phyloP scores from a whole-genome alignment of 1,284 basidiomycete species.

The Apiotrichum sp. region DNA sequence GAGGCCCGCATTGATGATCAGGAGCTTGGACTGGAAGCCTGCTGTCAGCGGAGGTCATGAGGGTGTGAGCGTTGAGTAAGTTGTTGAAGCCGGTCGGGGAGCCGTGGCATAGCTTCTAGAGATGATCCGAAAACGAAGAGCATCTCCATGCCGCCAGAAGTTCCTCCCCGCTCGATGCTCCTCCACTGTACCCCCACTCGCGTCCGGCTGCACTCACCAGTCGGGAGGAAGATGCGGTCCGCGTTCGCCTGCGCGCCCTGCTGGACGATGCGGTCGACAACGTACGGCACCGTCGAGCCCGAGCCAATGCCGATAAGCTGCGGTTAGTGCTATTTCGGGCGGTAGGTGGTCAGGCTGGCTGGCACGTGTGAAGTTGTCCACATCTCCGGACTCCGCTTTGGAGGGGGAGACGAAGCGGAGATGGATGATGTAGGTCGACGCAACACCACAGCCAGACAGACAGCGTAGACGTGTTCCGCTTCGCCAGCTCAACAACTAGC shows the following conservation, averaged over 20 bases:
- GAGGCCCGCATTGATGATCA: conserved; percentile 77
- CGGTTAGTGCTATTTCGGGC: not conserved
- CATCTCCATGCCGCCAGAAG: not conserved
- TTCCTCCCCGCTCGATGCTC: not conserved
- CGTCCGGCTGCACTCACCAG: conserved; percentile 52
- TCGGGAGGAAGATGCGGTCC: conserved; percentile 80
- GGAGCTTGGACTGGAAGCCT: conserved; percentile 94
- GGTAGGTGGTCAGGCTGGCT: too few species aligned
- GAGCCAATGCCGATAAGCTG: conserved; percentile 88
- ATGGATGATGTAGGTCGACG: too few species aligned
- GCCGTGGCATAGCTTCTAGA: too few species aligned
- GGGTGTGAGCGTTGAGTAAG: not conserved
- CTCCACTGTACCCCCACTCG: too few species aligned
- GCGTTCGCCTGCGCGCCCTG: conserved; percentile 74
- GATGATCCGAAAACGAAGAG: too few species aligned
- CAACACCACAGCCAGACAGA: too few species aligned
- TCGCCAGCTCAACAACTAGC: too few species aligned
- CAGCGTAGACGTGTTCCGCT: too few species aligned
- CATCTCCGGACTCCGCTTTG: too few species aligned
- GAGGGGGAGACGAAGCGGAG: too few species aligned
- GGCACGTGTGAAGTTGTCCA: too few species aligned
- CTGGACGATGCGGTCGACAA: conserved; percentile 61
- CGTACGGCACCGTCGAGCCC: conserved; percentile 71
- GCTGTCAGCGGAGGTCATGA: conserved; percentile 2
- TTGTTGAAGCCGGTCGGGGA: too few species aligned